phyloP scores from a whole-genome alignment of 805 yeast species.

The Candida broadrunensis region DNA sequence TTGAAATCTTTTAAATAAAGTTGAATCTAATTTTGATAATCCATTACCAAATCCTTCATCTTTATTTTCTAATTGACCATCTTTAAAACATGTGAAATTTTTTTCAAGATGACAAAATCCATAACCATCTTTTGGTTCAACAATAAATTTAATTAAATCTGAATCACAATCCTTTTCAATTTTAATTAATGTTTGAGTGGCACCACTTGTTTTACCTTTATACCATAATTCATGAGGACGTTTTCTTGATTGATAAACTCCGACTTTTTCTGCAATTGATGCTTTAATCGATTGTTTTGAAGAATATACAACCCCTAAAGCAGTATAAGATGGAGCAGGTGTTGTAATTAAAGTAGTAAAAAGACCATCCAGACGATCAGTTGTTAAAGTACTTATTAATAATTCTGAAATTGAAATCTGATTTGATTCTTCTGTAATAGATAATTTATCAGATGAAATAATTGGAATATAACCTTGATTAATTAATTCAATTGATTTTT shows the following conservation, averaged over 20 bases:
- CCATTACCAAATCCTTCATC: conserved; percentile 59
- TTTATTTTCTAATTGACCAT: conserved; percentile 27
- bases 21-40: conserved; percentile 61
- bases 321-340: conserved; percentile 50
- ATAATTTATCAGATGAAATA: conserved; percentile 19
- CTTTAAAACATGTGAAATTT: conserved; percentile 67
- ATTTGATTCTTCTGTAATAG: conserved; percentile 15
- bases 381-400: conserved; percentile 51
- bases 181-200: conserved; percentile 72
- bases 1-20: conserved; percentile 57
- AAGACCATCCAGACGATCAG: conserved; percentile 86
- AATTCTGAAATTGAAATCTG: conserved; percentile 40
- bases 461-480: conserved; percentile 29
- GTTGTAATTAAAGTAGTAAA: conserved; percentile 80
- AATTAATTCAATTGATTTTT: conserved; percentile 23
- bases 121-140: conserved; percentile 70
- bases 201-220: conserved; percentile 96
- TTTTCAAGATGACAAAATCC: conserved; percentile 92
- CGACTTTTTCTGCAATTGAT: conserved; percentile 76
- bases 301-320: conserved; percentile 87
- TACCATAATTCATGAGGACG: conserved; percentile 82
- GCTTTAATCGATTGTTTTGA: conserved; percentile 76
- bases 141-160: conserved; percentile 85
- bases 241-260: conserved; percentile 91
- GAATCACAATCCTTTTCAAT: conserved; percentile 86